Percentiles rank a stretch among this genome's conserved stretches.
phyloP scores from a whole-genome alignment of 306 rosid species.

The Macrotyloma uniflorum region DNA sequence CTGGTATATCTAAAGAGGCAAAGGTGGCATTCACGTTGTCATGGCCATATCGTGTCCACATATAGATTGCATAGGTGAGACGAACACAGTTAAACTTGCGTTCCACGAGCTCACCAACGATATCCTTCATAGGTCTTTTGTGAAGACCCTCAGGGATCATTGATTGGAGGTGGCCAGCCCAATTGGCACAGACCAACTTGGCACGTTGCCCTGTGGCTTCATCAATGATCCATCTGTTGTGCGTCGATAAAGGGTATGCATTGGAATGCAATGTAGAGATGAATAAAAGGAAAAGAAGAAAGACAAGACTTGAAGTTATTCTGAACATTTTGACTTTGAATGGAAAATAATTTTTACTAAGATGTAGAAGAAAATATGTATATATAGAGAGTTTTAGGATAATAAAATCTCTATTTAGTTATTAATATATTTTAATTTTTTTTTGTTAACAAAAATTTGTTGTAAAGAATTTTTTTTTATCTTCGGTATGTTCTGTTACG shows the following conservation, averaged over 20 bases:
- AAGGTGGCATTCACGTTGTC: slow-evolving; percentile 26
- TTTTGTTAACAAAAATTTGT: too few species aligned
- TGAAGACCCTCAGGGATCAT: slow-evolving; percentile 64
- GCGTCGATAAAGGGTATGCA: slow-evolving; percentile 53
- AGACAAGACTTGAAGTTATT: too few species aligned
- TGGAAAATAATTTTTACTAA: too few species aligned
- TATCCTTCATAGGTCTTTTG: slow-evolving; percentile 41
- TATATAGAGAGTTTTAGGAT: too few species aligned
- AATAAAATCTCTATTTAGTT: too few species aligned
- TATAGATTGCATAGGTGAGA: slow-evolving; percentile 52
- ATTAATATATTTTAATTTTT: too few species aligned
- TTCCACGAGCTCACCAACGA: slow-evolving; percentile 23
- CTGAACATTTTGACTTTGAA: too few species aligned
- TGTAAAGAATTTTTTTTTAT: too few species aligned
- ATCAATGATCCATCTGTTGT: slow-evolving; percentile 53
- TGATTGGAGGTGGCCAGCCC: slow-evolving; percentile 54
- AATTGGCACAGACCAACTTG: slow-evolving; percentile 50
- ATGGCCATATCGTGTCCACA: slow-evolving; percentile 48
- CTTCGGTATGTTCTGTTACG: too few species aligned
- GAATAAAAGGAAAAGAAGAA: background rate
- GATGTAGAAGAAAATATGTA: too few species aligned
- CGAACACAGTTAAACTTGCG: slow-evolving; percentile 54
- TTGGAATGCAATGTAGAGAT: slow-evolving; percentile 22
- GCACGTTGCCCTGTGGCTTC: slow-evolving; percentile 39
- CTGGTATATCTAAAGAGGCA: background rate